Conservation (phyloP, 2,329 filamentous ascomycete species). For the Alternaria sp. region DNA sequence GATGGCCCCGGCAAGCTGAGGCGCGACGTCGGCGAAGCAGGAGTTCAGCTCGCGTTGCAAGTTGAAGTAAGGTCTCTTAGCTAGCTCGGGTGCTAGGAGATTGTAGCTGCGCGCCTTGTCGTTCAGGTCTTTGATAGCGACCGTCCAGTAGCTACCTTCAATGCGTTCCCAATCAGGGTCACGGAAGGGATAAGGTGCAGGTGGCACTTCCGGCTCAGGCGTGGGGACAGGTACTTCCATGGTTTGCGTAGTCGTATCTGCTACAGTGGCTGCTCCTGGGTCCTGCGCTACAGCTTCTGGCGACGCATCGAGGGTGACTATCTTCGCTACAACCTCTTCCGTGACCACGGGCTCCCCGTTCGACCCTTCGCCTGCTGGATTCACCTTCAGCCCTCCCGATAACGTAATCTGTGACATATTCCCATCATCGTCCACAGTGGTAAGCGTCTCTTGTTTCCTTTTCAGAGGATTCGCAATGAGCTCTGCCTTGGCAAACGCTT, state of each 20-base stretch:
- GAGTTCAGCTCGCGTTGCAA: conserved; percentile 81
- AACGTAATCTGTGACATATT: conserved; percentile 59
- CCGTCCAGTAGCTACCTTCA: conserved; percentile 77
- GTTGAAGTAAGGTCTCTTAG: conserved; percentile 90
- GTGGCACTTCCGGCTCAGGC: conserved; percentile 46
- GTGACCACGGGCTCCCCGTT: conserved; percentile 27
- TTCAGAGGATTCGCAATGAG: conserved; percentile 67
- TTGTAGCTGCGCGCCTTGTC: conserved; percentile 86
- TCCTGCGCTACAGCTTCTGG: conserved; percentile 11
- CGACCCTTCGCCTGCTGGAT: conserved; percentile 21
- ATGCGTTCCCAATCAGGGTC: conserved; percentile 78
- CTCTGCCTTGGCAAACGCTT: conserved; percentile 80
- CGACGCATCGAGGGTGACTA: conserved; percentile 22
- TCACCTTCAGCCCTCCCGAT: conserved; percentile 54
- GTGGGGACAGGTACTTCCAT: conserved; percentile 22
- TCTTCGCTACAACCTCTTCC: conserved; percentile 40
- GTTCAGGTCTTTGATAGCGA: conserved; percentile 83
- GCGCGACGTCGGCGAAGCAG: conserved; percentile 89
- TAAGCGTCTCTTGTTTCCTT: conserved; percentile 56
- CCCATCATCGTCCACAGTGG: conserved; percentile 55
- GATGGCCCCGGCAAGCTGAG: conserved; percentile 76
- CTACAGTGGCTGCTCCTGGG: not conserved
- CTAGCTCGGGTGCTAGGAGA: conserved; percentile 88
- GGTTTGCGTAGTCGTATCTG: conserved; percentile 22
- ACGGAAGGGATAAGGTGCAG: conserved; percentile 69